These are phyloP conservation scores for Aspergillus melleus DNA, from an alignment of 2,329 filamentous ascomycete genomes.

Conservation along the genomic window DNA sequence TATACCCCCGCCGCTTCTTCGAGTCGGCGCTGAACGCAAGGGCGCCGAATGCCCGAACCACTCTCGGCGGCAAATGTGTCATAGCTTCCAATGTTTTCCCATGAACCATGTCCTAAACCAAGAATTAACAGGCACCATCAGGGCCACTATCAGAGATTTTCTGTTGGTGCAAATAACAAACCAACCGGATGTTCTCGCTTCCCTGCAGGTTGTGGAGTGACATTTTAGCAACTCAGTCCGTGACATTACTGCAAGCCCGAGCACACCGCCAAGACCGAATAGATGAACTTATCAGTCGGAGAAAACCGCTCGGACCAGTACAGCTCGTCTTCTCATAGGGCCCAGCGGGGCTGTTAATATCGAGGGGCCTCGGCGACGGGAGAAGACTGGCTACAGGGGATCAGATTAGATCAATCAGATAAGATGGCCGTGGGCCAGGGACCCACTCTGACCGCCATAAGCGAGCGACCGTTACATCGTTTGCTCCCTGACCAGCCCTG, in stretches of 20 bases:
- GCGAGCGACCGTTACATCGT: conserved; percentile 1
- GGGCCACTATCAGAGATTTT: background rate
- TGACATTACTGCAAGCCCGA: background rate
- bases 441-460: background rate
- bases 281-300: background rate
- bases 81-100: background rate
- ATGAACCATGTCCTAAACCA: background rate
- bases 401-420: conserved; percentile 13
- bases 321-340: background rate
- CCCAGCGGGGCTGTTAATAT: background rate
- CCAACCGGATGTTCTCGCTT: background rate
- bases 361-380: too few relatives aligned
- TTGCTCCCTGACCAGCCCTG: background rate
- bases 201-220: conserved; percentile 1
- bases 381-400: background rate
- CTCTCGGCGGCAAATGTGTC: background rate
- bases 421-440: conserved; percentile 2
- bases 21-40: background rate
- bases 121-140: background rate
- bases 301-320: background rate
- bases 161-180: background rate
- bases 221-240: background rate
- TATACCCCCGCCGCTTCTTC: background rate
- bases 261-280: conserved; percentile 1
- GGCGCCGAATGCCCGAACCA: background rate